These are phyloP conservation scores for Thuidium tamariscinum DNA, from an alignment of 225 moss, liverwort and hornwort species.

Conservation along the genomic window DNA sequence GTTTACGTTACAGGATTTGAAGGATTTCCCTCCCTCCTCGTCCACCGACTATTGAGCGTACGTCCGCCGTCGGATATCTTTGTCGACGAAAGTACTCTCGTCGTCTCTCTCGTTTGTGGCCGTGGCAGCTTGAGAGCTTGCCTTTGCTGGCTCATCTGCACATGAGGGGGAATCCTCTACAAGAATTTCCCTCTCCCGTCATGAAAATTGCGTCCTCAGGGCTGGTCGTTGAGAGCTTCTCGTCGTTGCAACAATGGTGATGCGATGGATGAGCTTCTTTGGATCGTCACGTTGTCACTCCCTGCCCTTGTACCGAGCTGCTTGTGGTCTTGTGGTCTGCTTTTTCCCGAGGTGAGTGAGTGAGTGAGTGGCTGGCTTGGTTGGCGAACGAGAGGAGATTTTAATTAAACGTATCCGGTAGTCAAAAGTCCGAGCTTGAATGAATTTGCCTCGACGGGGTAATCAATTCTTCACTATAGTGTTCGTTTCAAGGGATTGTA, in stretches of 20 bases:
- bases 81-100: neutral
- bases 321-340: conserved; percentile 30
- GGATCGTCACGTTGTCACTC: conserved; percentile 52
- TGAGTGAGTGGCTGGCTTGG: neutral
- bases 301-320: conserved; percentile 51
- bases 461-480: neutral
- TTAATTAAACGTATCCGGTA: neutral
- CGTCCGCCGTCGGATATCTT: neutral
- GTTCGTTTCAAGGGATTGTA: neutral
- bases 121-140: neutral
- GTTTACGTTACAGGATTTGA: too few species aligned
- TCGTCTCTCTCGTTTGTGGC: conserved; percentile 3
- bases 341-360: conserved; percentile 35
- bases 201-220: neutral
- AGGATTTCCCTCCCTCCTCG: neutral
- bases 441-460: neutral
- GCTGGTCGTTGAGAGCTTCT: neutral
- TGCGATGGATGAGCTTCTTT: conserved; percentile 17
- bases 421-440: neutral
- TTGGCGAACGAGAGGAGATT: neutral
- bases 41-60: neutral
- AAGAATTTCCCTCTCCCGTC: neutral
- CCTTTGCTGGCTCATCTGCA: neutral
- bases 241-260: neutral
- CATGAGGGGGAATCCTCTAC: neutral